Percentiles rank a stretch among this genome's conserved stretches.
Conservation (phyloP, 2,329 filamentous ascomycete species). For the Stemphylium lycopersici region DNA sequence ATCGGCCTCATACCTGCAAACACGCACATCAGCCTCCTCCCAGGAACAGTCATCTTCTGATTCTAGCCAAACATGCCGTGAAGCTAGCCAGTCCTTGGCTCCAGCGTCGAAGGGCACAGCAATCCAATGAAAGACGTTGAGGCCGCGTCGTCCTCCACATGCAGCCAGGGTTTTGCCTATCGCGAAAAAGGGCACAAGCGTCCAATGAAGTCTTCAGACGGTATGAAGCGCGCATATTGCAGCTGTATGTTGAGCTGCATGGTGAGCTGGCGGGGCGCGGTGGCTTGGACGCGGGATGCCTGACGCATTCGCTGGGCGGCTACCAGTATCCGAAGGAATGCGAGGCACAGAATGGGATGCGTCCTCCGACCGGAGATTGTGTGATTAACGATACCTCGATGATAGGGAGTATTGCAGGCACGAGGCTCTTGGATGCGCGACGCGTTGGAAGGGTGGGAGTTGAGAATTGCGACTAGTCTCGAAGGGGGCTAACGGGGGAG, state of each 20-base stretch:
- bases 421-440: neutral
- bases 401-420: neutral
- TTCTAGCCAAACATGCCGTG: neutral
- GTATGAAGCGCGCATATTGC: neutral
- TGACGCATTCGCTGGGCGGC: neutral
- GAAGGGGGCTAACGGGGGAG: neutral
- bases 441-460: no score
- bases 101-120: neutral
- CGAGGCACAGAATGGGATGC: neutral
- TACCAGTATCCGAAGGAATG: neutral
- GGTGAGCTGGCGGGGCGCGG: slow-evolving; percentile 1
- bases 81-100: neutral
- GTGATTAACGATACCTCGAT: neutral
- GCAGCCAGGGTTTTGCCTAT: neutral
- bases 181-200: neutral
- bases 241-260: neutral
- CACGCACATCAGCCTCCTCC: neutral
- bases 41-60: neutral
- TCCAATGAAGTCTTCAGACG: neutral
- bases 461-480: neutral
- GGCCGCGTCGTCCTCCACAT: neutral
- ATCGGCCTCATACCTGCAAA: neutral
- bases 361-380: neutral
- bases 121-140: neutral
- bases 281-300: slow-evolving; percentile 6